Conservation (phyloP, 495 filamentous ascomycete genomes). For the Bacidia gigantensis region DNA sequence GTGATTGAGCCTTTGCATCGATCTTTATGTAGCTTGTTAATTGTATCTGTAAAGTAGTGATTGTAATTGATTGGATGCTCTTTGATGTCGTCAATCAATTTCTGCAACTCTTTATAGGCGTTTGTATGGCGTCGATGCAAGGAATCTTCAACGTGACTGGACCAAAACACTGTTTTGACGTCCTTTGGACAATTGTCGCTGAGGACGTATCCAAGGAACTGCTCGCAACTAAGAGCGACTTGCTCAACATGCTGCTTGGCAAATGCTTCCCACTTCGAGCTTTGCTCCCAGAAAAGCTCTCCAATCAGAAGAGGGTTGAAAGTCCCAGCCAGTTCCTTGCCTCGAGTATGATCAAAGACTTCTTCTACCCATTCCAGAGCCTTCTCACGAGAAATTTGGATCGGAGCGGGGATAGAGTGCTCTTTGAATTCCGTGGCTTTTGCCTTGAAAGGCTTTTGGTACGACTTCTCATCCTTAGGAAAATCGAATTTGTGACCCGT, state of each 20-base stretch:
- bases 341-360: conserved; percentile 26
- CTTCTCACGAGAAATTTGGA: conserved; percentile 9
- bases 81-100: background rate
- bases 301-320: conserved; percentile 34
- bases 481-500: conserved; percentile 21
- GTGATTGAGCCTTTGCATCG: background rate
- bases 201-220: conserved; percentile 19
- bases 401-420: conserved; percentile 28
- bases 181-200: conserved; percentile 19
- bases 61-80: conserved; percentile 19
- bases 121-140: conserved; percentile 14
- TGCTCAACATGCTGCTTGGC: conserved; percentile 12
- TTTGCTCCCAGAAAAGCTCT: conserved; percentile 33
- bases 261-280: conserved; percentile 26
- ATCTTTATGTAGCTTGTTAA: conserved; percentile 9
- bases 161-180: conserved; percentile 12
- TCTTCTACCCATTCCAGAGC: conserved; percentile 27
- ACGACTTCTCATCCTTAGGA: conserved; percentile 34
- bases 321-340: conserved; percentile 33
- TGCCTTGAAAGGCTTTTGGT: conserved; percentile 46
- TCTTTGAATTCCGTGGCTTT: conserved; percentile 28
- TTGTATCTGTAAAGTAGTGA: conserved; percentile 18
- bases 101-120: conserved; percentile 18
- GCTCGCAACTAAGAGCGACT: background rate
- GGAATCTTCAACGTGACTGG: conserved; percentile 11